These are phyloP conservation scores for Saccharomyces hybrid DNA, from an alignment of 1,139 yeast genomes.

Conservation along the genomic window DNA sequence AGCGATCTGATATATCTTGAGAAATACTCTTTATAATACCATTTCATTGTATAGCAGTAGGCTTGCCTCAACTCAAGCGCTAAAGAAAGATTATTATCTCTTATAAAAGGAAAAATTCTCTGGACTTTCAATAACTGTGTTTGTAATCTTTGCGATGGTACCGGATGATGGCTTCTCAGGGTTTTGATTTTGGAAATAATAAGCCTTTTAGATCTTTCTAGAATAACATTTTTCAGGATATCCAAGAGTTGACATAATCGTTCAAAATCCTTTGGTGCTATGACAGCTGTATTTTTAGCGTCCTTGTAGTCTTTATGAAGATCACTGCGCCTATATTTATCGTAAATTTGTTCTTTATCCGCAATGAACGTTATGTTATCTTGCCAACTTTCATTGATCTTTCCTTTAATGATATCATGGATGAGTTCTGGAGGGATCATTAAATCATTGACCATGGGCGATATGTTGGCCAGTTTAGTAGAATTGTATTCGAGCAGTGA, in stretches of 20 bases:
- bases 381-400: slow-evolving; percentile 46
- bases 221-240: slow-evolving; percentile 36
- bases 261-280: slow-evolving; percentile 28
- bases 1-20: slow-evolving; percentile 72
- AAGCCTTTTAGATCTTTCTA: slow-evolving; percentile 71
- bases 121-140: slow-evolving; percentile 51
- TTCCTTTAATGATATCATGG: slow-evolving; percentile 42
- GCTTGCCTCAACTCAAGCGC: slow-evolving; percentile 75
- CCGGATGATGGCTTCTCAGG: slow-evolving; percentile 45
- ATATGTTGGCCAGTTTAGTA: slow-evolving; percentile 42
- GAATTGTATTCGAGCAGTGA: slow-evolving; percentile 50
- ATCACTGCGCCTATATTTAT: slow-evolving; percentile 28
- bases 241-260: slow-evolving; percentile 27
- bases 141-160: slow-evolving; percentile 71
- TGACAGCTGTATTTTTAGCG: not conserved
- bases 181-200: slow-evolving; percentile 56
- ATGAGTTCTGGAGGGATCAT: slow-evolving; percentile 66
- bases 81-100: slow-evolving; percentile 49
- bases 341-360: slow-evolving; percentile 49
- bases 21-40: slow-evolving; percentile 83
- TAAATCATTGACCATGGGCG: slow-evolving; percentile 68
- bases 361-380: slow-evolving; percentile 51
- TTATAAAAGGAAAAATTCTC: slow-evolving; percentile 54
- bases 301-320: slow-evolving; percentile 5
- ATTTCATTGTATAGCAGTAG: slow-evolving; percentile 77